Evolutionary conservation across 2,329 filamentous ascomycete genomes (phyloP), one percentile per base, ranked within the genome.

Genomic region (Aspergillus neoniger): DNA sequence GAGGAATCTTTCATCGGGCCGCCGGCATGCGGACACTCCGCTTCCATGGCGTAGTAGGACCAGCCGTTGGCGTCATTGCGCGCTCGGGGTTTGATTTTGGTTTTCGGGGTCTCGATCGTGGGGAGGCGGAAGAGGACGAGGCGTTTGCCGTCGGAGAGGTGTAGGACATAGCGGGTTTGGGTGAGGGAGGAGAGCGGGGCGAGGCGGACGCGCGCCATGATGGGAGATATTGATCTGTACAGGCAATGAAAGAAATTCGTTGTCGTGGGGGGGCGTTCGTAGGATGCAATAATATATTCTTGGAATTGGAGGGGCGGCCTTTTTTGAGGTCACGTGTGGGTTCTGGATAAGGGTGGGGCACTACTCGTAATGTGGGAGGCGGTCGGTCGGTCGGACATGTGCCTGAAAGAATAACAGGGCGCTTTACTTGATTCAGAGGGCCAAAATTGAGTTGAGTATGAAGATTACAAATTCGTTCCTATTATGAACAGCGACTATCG

Each of bases 21-120:
- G 8, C 79, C 79, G 0, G 79, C 79, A 61, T 81, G 79, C 2
- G 79, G 79, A 51, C 79, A 81, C 57, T 80, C 77, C 0, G 79
- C 79, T 63, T 81, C 79, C 79, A 81, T 81, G 30, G 79, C 77
- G 65, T 78, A 81, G 61, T 80, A 81, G 1, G 72, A 75, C 79
- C 79, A 81, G 28, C 76, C 78, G 69, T 77, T 61, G 7, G 69
- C 73, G 54, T 78, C 73, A 53, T 75, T 74, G 32, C 67, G 50
- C n/a, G 57, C 39, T 12, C 21, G 5, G 2, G 52, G 15, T 28
- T 47, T 58, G 49, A 15, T 49, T 65, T 70, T 72, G 44, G 63
- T 58, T 41, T 62, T 66, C 8, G 71, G 65, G 21, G 66, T 65
- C 58, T 74, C 72, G 59, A 81, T 81, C 7, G 68, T 73, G 8